Evolutionary conservation across 331 rosid genomes (phyloP).

Genomic region (Dryas integrifolia): DNA sequence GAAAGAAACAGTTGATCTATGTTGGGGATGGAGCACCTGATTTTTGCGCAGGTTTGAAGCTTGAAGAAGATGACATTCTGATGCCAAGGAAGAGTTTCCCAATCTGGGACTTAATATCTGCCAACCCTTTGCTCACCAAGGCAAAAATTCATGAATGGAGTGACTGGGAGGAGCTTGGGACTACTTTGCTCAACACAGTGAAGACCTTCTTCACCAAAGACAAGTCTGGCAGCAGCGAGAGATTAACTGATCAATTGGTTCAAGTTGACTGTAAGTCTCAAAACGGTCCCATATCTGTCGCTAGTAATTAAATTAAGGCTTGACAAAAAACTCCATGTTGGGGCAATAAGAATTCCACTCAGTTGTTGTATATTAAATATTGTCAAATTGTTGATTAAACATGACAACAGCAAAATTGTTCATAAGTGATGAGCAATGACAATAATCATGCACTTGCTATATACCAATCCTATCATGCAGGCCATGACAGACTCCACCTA

Average conservation of each 20-base stretch:
- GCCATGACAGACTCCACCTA: no score
- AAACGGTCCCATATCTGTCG: neutral
- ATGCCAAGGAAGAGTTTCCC: slow-evolving; percentile 77
- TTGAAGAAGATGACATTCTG: slow-evolving; percentile 47
- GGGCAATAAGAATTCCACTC: no score
- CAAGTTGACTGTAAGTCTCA: slow-evolving; percentile 45
- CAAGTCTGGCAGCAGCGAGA: neutral
- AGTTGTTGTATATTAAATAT: no score
- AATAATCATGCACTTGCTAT: neutral
- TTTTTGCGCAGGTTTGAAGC: slow-evolving; percentile 68
- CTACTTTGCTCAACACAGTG: slow-evolving; percentile 31
- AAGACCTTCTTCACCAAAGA: slow-evolving; percentile 26
- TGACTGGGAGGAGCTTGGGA: slow-evolving; percentile 48
- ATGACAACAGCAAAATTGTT: neutral
- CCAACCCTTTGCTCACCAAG: slow-evolving; percentile 46
- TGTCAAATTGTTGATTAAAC: no score
- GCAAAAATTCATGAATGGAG: slow-evolving; percentile 58
- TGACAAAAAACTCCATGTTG: no score
- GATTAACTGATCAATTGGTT: slow-evolving; percentile 21
- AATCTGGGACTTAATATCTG: slow-evolving; percentile 49
- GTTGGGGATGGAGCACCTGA: slow-evolving; percentile 73
- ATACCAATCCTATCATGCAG: neutral
- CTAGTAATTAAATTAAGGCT: no score
- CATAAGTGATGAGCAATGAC: neutral
- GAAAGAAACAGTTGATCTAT: slow-evolving; percentile 45